A percentile compares a stretch with the other conserved stretches of the same genome.
phyloP scores from a whole-genome alignment of 768 basidiomycete genomes.

The Tulasnella calospora region DNA sequence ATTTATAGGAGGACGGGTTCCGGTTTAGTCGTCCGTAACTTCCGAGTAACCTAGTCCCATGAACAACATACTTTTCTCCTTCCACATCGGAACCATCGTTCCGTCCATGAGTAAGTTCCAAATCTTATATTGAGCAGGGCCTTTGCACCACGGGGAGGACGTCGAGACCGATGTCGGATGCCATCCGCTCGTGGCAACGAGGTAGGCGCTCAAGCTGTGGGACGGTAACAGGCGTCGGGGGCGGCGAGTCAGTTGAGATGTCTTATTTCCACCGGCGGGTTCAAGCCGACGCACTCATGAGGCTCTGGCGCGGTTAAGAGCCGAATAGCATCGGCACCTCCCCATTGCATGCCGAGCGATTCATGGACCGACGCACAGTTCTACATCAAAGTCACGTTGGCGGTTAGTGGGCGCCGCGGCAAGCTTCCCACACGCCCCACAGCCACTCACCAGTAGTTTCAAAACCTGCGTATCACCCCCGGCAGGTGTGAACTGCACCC shows the following conservation, averaged over 20 bases:
- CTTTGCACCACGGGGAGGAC: not conserved
- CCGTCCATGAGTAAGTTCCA: not conserved
- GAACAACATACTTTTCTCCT: not conserved
- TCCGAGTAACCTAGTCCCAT: not conserved
- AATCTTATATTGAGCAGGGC: not conserved
- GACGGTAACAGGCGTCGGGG: not conserved
- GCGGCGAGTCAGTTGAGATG: not conserved
- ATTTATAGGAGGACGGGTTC: not conserved
- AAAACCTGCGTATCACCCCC: not conserved
- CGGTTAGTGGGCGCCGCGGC: not conserved
- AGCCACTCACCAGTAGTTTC: not conserved
- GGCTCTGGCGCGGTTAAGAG: not conserved
- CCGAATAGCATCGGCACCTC: not conserved
- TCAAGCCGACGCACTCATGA: not conserved
- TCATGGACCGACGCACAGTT: not conserved
- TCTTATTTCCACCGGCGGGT: not conserved
- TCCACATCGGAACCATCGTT: not conserved
- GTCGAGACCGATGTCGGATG: not conserved
- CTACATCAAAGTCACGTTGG: not conserved
- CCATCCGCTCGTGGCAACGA: not conserved
- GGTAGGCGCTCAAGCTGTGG: not conserved
- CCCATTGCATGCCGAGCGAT: not conserved
- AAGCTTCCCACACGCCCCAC: not conserved
- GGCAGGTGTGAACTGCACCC: not conserved
- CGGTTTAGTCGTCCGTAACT: not conserved